phyloP scores from a whole-genome alignment of 2,329 filamentous ascomycete species.

The Xylaria sp. region DNA sequence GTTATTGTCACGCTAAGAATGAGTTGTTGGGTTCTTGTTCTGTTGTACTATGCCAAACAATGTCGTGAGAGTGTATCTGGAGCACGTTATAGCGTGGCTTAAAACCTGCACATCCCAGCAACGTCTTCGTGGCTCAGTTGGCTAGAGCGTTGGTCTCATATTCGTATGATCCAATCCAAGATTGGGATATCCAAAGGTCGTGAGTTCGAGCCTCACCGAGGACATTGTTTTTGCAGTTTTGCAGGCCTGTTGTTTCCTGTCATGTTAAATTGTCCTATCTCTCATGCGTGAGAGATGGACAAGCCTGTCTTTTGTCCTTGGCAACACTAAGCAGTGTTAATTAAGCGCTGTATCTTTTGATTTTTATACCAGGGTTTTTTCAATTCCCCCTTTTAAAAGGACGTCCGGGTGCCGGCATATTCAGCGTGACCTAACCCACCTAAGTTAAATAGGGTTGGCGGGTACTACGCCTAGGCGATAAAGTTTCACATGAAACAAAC shows the following conservation, averaged over 20 bases:
- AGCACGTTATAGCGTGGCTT: not conserved
- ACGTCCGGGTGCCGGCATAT: not conserved
- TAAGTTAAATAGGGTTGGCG: not conserved
- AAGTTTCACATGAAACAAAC: conserved; percentile 9
- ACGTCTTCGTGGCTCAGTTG: conserved; percentile 56
- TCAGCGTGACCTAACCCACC: not conserved
- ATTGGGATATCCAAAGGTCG: conserved; percentile 56
- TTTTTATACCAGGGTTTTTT: not conserved
- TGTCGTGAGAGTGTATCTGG: not conserved
- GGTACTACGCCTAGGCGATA: not conserved
- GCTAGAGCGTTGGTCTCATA: conserved; percentile 58
- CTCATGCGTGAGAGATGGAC: too few species aligned
- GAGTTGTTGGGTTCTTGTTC: too few species aligned
- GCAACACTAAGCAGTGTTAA: too few species aligned
- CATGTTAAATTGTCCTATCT: too few species aligned
- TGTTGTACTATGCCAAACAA: too few species aligned
- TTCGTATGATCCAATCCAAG: conserved; percentile 37
- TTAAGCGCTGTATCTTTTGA: not conserved
- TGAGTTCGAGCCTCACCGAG: conserved; percentile 62
- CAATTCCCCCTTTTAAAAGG: not conserved
- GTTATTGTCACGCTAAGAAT: too few species aligned
- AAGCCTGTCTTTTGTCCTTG: too few species aligned
- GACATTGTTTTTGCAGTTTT: conserved; percentile 45
- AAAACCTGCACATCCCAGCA: not conserved
- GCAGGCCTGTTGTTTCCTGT: not conserved